Evolutionary conservation across 2,329 filamentous ascomycete species (phyloP), one percentile per base, ranked within the genome.

Genomic region (Pseudodiploospora longispora): DNA sequence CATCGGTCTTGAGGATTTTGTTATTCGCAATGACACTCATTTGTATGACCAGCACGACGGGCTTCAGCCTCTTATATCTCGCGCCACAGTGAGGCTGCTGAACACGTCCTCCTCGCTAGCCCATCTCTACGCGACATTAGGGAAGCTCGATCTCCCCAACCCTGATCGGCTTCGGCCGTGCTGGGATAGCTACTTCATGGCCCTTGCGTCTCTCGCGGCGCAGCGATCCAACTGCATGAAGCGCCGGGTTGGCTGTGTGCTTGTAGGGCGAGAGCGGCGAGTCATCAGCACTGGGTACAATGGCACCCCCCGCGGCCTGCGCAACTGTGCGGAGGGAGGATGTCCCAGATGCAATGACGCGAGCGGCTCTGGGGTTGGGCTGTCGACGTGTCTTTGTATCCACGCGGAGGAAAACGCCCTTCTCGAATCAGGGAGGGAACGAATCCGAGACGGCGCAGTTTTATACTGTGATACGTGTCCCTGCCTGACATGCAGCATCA

Each of bases 131-230:
- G 71, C 75, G 4, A 83, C 85, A 6, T 77, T 98, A 1, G 74
- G 77, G 40, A 76, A 79, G 38, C 75, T 96, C 6, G 79, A 95
- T 60, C 77, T 98, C 28, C 75, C 84, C 2, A 82, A 93, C 57
- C 76, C 83, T 31, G 78, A 85, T 55, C 83, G 93, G 2, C 74
- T 98, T 32, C 81, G 93, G 2, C 93, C 93, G 1, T 83, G 80
- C 40, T 98, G 93, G 93, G 93, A 98, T 65, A 83, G 86, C 57
- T 98, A 98, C 69, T 98, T 98, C 61, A 98, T 98, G 93, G 81
- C 87, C 35, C 74, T 98, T n/a, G 90, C 93, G 5, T 88, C 86
- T 31, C 79, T 98, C 39, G 93, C 93, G 6, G 87, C 91, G 1
- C 85, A 88, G 54, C 79, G 93, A 51, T 88, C 83, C 59, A 98